Evolutionary conservation across 768 basidiomycete species (phyloP).

Genomic region (Tricholoma furcatifolium): DNA sequence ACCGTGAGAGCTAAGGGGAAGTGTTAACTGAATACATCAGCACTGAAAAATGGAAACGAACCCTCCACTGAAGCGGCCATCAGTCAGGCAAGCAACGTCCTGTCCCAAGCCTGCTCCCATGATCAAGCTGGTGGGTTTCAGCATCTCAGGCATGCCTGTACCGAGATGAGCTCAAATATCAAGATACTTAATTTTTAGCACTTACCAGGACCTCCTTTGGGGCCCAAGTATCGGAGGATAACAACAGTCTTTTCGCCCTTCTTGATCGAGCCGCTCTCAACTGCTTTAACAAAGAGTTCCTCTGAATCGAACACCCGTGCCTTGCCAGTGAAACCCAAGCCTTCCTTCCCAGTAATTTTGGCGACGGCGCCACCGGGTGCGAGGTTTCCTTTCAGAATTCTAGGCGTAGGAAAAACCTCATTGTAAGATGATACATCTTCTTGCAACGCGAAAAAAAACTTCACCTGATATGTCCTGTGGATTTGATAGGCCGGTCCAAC

Average conservation of each 20-base stretch:
- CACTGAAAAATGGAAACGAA: conserved; percentile 39
- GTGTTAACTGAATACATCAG: conserved; percentile 14
- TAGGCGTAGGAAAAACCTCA: conserved; percentile 28
- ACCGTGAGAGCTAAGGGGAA: conserved; percentile 77
- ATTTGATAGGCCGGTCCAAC: conserved; percentile 83
- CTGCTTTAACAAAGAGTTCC: conserved; percentile 82
- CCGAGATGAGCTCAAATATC: conserved; percentile 19
- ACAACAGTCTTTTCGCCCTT: conserved; percentile 97
- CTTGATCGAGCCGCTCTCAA: conserved; percentile 85
- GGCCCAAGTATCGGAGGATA: conserved; percentile 93
- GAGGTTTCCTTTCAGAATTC: conserved; percentile 88
- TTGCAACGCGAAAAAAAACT: conserved; percentile 3
- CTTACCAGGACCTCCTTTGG: conserved; percentile 93
- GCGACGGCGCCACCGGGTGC: conserved; percentile 96
- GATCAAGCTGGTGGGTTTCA: conserved; percentile 95
- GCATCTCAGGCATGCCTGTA: conserved; percentile 98
- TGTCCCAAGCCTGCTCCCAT: conserved; percentile 97
- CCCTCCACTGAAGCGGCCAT: conserved; percentile 98
- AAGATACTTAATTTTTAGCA: conserved; percentile 14
- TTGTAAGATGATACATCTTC: conserved; percentile 12
- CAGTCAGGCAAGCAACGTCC: conserved; percentile 96
- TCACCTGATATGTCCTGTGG: conserved; percentile 86
- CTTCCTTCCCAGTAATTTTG: conserved; percentile 97
- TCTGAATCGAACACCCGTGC: conserved; percentile 93
- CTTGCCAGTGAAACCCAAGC: conserved; percentile 84